Percentiles rank a stretch among this genome's conserved stretches.
These are phyloP conservation scores for Russula abietina DNA, from an alignment of 768 basidiomycete species.

Conservation along the genomic window DNA sequence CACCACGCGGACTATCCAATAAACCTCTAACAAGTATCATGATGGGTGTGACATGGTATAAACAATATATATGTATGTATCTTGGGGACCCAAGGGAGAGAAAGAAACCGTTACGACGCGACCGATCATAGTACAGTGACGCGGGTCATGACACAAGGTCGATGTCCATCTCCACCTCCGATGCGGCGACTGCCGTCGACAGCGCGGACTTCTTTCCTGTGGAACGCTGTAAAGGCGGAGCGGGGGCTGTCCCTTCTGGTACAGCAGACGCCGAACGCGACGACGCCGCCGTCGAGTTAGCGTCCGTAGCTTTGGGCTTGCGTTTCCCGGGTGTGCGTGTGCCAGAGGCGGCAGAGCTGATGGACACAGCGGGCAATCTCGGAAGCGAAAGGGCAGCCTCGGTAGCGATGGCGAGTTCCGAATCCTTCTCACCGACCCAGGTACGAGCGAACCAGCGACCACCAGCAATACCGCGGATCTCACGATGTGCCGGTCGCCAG, in stretches of 20 bases:
- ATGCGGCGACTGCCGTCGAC: constrained; percentile 23
- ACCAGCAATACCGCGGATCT: constrained; percentile 76
- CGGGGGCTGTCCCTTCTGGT: constrained; percentile 11
- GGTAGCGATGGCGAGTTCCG: constrained; percentile 43
- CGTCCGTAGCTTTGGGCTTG: constrained; percentile 20
- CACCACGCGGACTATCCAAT: constrained; percentile 14
- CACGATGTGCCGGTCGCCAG: constrained; percentile 70
- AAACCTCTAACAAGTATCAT: constrained; percentile 1
- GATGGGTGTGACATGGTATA: constrained; percentile 5
- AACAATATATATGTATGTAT: neutral
- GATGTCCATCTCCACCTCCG: constrained; percentile 20
- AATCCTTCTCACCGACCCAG: constrained; percentile 86
- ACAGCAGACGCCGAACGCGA: constrained; percentile 23
- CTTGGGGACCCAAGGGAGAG: neutral
- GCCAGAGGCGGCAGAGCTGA: constrained; percentile 4
- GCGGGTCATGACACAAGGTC: constrained; percentile 19
- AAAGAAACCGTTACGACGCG: neutral
- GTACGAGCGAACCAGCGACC: constrained; percentile 73
- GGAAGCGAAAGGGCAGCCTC: constrained; percentile 19
- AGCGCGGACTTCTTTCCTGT: constrained; percentile 19
- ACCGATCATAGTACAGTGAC: neutral
- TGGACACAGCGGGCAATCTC: constrained; percentile 22
- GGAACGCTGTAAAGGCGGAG: constrained; percentile 14
- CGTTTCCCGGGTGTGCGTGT: constrained; percentile 17
- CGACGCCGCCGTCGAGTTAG: constrained; percentile 24